These are phyloP conservation scores for Alternaria burnsii DNA, from an alignment of 2,329 filamentous ascomycete genomes.

Conservation along the genomic window DNA sequence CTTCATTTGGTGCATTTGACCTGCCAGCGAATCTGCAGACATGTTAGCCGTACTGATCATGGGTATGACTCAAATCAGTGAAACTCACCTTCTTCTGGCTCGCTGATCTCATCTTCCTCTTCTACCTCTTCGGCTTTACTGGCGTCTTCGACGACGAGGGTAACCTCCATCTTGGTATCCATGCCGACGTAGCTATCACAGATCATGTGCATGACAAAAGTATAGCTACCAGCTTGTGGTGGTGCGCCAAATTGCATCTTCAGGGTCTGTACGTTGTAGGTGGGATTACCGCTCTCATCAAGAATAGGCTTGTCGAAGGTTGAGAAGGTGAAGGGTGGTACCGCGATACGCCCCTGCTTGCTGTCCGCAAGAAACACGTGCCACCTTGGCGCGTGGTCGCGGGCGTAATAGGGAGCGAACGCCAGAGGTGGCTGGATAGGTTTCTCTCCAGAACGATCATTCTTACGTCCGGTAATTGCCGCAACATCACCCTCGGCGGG, in stretches of 20 bases:
- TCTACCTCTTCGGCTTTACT: slow-evolving; percentile 82
- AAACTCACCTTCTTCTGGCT: slow-evolving; percentile 92
- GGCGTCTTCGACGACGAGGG: slow-evolving; percentile 86
- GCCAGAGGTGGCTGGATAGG: slow-evolving; percentile 83
- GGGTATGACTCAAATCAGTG: not conserved
- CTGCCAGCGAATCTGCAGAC: slow-evolving; percentile 79
- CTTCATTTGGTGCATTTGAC: slow-evolving; percentile 89
- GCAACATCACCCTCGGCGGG: slow-evolving; percentile 92
- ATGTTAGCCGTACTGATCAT: slow-evolving; percentile 32
- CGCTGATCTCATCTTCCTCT: slow-evolving; percentile 93
- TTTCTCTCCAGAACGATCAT: slow-evolving; percentile 71
- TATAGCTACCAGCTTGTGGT: slow-evolving; percentile 89
- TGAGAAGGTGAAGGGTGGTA: slow-evolving; percentile 94
- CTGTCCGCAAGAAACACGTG: slow-evolving; percentile 93
- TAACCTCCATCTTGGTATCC: slow-evolving; percentile 90
- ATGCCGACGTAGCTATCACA: slow-evolving; percentile 96
- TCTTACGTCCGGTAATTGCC: slow-evolving; percentile 76
- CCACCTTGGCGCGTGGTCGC: slow-evolving; percentile 90
- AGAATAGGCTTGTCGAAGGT: slow-evolving; percentile 91
- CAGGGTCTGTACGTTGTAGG: slow-evolving; percentile 92
- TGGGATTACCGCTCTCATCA: slow-evolving; percentile 80
- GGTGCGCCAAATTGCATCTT: slow-evolving; percentile 98
- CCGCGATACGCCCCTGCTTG: slow-evolving; percentile 94
- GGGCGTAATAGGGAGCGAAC: slow-evolving; percentile 87
- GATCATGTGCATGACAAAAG: slow-evolving; percentile 90